These are phyloP conservation scores for Blastobotrys raffinosifermentans DNA, from an alignment of 1,139 yeast genomes.

Conservation along the genomic window DNA sequence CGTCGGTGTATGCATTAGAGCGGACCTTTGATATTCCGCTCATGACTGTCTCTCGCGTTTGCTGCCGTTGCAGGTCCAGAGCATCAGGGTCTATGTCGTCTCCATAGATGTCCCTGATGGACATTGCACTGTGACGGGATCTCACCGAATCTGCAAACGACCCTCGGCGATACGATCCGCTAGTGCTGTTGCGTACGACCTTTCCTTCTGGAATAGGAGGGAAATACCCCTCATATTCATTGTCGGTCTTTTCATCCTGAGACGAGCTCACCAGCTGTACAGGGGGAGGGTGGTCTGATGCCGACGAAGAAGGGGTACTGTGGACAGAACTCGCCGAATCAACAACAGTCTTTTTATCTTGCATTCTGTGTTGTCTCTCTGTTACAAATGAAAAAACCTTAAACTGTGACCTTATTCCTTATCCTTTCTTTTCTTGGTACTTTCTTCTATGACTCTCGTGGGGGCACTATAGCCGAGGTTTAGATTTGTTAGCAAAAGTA, in stretches of 20 bases:
- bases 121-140: conserved; percentile 2
- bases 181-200: too few relatives aligned
- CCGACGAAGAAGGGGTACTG: conserved; percentile 1
- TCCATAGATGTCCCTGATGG: conserved; percentile 24
- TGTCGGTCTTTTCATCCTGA: too few relatives aligned
- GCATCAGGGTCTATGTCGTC: conserved; percentile 17
- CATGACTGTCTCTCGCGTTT: conserved; percentile 27
- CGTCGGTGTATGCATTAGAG: conserved; percentile 15
- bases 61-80: conserved; percentile 23
- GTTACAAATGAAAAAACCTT: too few relatives aligned
- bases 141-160: neutral
- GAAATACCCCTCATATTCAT: neutral
- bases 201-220: conserved; percentile 1
- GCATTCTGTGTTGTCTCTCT: too few relatives aligned
- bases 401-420: too few relatives aligned
- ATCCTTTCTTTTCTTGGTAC: too few relatives aligned
- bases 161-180: neutral
- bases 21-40: conserved; percentile 12
- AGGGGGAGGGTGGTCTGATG: neutral
- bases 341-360: too few relatives aligned
- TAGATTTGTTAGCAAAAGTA: too few relatives aligned
- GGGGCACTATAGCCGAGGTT: too few relatives aligned
- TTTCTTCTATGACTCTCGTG: too few relatives aligned
- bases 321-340: too few relatives aligned
- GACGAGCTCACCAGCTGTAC: neutral